Percentiles rank a stretch among this genome's conserved stretches.
Conservation (phyloP, 148 eudicot genomes). For the Polygonum maritimum region DNA sequence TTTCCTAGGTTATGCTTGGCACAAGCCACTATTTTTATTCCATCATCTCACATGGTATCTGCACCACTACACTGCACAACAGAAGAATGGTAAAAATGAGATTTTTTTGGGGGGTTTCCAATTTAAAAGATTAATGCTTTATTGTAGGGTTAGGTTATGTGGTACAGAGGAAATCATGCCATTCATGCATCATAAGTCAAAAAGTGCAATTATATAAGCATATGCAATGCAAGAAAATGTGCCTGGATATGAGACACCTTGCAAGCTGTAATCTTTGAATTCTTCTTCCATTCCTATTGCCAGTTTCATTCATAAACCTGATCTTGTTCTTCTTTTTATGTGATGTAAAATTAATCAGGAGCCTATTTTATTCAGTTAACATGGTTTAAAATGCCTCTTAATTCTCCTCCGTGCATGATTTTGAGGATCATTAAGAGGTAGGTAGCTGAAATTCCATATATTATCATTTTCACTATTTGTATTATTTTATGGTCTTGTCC, state of each 20-base stretch:
- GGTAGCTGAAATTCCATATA: too few species aligned
- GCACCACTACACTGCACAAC: neutral
- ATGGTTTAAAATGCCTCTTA: too few species aligned
- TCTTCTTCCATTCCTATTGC: neutral
- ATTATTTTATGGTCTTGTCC: too few species aligned
- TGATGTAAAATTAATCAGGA: too few species aligned
- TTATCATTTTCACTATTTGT: too few species aligned
- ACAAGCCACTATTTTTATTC: neutral
- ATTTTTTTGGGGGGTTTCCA: too few species aligned
- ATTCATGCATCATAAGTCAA: neutral
- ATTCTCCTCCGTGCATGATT: too few species aligned
- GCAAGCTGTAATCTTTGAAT: neutral
- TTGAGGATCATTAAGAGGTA: too few species aligned
- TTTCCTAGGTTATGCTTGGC: neutral
- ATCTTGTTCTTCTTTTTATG: neutral
- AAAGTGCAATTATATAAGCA: constrained; percentile 2
- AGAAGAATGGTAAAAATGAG: neutral
- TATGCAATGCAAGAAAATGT: neutral
- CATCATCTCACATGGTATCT: neutral
- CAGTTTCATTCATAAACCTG: neutral
- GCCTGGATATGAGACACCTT: neutral
- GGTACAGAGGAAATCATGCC: neutral
- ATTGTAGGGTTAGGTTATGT: neutral
- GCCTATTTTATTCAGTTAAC: too few species aligned
- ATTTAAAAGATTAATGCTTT: neutral